Percentiles rank a stretch among this genome's conserved stretches.
phyloP scores from a whole-genome alignment of 371 early-diverging fungal genomes.

The Apophysomyces elegans region DNA sequence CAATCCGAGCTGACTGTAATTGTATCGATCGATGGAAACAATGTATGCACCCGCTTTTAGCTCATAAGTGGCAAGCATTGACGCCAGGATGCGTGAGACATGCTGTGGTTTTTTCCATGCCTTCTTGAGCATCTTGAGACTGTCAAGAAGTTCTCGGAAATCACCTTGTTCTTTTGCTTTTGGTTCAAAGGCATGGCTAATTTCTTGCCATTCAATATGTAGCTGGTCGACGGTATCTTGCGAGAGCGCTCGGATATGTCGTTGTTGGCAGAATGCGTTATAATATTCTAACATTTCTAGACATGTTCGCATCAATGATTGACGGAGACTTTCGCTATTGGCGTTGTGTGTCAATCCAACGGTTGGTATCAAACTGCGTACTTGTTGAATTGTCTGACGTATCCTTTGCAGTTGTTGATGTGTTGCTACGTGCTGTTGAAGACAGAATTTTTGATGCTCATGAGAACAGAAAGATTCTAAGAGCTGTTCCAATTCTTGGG shows the following conservation, averaged over 20 bases:
- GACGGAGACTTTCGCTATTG: slow-evolving; percentile 19
- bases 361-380: slow-evolving; percentile 15
- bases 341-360: not conserved
- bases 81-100: slow-evolving; percentile 24
- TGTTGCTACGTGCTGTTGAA: slow-evolving; percentile 23
- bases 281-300: slow-evolving; percentile 25
- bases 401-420: slow-evolving; percentile 20
- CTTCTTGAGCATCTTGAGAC: slow-evolving; percentile 17
- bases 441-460: slow-evolving; percentile 25
- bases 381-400: slow-evolving; percentile 21
- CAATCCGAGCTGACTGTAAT: slow-evolving; percentile 29
- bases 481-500: slow-evolving; percentile 21
- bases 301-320: slow-evolving; percentile 20
- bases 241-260: slow-evolving; percentile 17
- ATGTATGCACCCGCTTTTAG: slow-evolving; percentile 23
- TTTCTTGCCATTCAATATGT: slow-evolving; percentile 33
- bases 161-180: slow-evolving; percentile 33
- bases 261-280: slow-evolving; percentile 23
- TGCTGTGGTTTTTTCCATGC: slow-evolving; percentile 30
- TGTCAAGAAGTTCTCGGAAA: slow-evolving; percentile 15
- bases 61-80: slow-evolving; percentile 23
- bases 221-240: slow-evolving; percentile 21
- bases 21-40: slow-evolving; percentile 28
- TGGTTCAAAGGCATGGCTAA: slow-evolving; percentile 33
- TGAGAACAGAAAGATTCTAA: slow-evolving; percentile 24